Evolutionary conservation across 2,329 filamentous ascomycete genomes (phyloP), one percentile per base, ranked within the genome.

Genomic region (Teratosphaeria pseudoeucalypti): DNA sequence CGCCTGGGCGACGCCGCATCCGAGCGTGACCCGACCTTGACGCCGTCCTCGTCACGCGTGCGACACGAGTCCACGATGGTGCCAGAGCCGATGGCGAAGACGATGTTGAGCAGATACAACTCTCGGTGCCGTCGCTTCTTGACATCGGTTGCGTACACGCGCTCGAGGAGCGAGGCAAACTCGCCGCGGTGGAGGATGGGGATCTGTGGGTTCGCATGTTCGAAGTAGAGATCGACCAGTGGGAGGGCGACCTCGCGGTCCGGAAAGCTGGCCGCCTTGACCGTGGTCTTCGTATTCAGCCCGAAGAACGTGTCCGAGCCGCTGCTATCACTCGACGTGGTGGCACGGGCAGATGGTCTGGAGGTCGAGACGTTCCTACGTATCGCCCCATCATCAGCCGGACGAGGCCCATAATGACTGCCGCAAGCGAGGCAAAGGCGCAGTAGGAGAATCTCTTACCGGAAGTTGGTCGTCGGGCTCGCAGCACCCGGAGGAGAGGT

Each of bases 241-340:
- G 85, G 83, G 58, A 82, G 75, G 0, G 86, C 92, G 2, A 96
- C 78, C 34, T 88, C 84, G 63, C 83, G 85, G 63, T 89, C 85
- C 0, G 94, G 94, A 67, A 97, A 96, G 0, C 85, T 81, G 0
- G 92, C 92, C 53, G 89, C 88, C 62, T 89, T 86, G 70, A 96
- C 94, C 16, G 86, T 90, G 1, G 92, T 90, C 67, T 88, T 92
- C 2, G 90, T 95, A 67, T 96, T 91, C 53, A 97, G 78, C n/a
- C 92, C 92, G 70, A 97, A 97, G 79, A 96, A 96, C 0, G 91
- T 95, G 74, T 97, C 92, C 61, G 89, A 90, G 19, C 90, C 90
- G 43, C 85, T 87, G 27, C 12, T 7, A 47, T 82, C 80, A 39
- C 81, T 78, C 27, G 76, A 77, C 43, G 78, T 75, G 54, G 78